Evolutionary conservation across 2,329 filamentous ascomycete genomes (phyloP).

Genomic region (Xylariaceae sp.): DNA sequence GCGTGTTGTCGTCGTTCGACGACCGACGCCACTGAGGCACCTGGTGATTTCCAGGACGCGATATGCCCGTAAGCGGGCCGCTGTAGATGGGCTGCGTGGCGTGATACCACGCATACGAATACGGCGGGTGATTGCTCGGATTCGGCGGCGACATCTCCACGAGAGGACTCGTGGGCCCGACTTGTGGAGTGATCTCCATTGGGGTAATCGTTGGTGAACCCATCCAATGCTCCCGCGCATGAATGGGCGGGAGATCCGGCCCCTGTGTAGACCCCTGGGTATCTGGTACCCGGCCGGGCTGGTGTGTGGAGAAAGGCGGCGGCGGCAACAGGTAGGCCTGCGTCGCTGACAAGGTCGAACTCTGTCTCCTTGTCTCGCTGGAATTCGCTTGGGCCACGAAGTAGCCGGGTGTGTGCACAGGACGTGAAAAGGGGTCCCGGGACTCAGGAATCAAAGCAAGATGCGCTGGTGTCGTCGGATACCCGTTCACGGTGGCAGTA

Average conservation of each 20-base stretch:
- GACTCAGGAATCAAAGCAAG: background rate
- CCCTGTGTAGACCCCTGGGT: constrained; percentile 4
- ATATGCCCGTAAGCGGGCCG: constrained; percentile 27
- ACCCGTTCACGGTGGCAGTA: constrained; percentile 14
- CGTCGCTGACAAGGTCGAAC: constrained; percentile 3
- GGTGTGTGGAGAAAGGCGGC: background rate
- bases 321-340: constrained; percentile 8
- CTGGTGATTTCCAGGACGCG: constrained; percentile 18
- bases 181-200: constrained; percentile 26
- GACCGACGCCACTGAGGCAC: constrained; percentile 9
- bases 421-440: background rate
- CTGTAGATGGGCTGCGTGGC: constrained; percentile 28
- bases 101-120: constrained; percentile 23
- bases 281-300: constrained; percentile 3
- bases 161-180: constrained; percentile 30
- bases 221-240: constrained; percentile 19
- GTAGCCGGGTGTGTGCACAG: background rate
- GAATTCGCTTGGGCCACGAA: constrained; percentile 35
- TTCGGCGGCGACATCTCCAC: constrained; percentile 20
- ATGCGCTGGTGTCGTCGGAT: constrained; percentile 5
- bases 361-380: constrained; percentile 41
- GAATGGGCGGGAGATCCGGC: constrained; percentile 25
- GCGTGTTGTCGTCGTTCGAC: constrained; percentile 24
- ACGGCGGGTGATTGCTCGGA: constrained; percentile 9
- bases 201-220: constrained; percentile 23